phyloP scores from a whole-genome alignment of 2,329 filamentous ascomycete genomes.

The Clarireedia hainanense region DNA sequence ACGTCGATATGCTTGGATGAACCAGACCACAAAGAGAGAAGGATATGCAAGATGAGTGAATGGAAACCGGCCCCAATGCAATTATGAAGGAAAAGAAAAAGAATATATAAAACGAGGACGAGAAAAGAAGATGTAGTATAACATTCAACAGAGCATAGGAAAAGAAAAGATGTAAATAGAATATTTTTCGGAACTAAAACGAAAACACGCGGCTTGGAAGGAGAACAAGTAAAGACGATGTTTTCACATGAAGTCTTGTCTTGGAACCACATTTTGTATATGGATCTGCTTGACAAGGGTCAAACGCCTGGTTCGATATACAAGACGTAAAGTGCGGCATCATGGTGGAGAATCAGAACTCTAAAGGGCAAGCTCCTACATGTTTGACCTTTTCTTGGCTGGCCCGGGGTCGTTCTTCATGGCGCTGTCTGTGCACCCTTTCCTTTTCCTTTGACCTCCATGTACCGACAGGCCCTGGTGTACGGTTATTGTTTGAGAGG shows the following conservation, averaged over 20 bases:
- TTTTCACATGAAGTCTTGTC: slow-evolving; percentile 21
- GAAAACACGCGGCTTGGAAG: slow-evolving; percentile 20
- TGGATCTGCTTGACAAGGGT: slow-evolving; percentile 16
- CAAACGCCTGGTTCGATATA: slow-evolving; percentile 21
- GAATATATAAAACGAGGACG: slow-evolving; percentile 16
- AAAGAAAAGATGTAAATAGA: not conserved
- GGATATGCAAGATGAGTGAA: not conserved
- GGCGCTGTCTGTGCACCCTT: slow-evolving; percentile 16
- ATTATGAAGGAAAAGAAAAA: slow-evolving; percentile 16
- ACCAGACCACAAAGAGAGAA: slow-evolving; percentile 14
- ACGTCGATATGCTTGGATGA: slow-evolving; percentile 11
- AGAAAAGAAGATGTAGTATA: slow-evolving; percentile 9
- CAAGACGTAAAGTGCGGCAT: slow-evolving; percentile 26
- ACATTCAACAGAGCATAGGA: slow-evolving; percentile 4
- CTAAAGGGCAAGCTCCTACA: slow-evolving; percentile 14
- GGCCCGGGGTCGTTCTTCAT: slow-evolving; percentile 9
- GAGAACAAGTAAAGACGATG: slow-evolving; percentile 9
- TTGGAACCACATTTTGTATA: slow-evolving; percentile 15
- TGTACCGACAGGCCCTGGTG: not conserved
- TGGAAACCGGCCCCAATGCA: slow-evolving; percentile 21
- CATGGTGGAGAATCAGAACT: slow-evolving; percentile 17
- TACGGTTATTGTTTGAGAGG: not conserved
- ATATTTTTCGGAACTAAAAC: slow-evolving; percentile 7
- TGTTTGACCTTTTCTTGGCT: slow-evolving; percentile 4
- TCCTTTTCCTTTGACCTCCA: no score